Percentiles rank a stretch among this genome's conserved stretches.
These are phyloP conservation scores for Cucumis melo DNA, from an alignment of 306 rosid species.

Conservation along the genomic window DNA sequence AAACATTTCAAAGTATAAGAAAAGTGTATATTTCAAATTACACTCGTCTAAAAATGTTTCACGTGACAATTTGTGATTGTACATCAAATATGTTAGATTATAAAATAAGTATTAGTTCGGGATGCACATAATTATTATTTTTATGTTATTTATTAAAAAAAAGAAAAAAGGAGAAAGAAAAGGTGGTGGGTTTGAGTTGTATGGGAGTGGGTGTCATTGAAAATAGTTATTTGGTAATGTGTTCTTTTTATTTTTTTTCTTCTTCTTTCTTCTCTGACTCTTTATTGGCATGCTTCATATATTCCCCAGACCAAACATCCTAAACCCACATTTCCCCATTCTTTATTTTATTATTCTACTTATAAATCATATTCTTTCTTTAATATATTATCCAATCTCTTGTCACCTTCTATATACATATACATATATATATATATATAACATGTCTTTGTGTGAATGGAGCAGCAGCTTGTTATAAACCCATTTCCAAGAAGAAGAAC, in stretches of 20 bases:
- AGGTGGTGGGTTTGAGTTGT: background rate
- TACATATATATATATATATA: background rate
- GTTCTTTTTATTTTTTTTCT: background rate
- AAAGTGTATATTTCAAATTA: no score
- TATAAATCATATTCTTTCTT: background rate
- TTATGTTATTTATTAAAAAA: no score
- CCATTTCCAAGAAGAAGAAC: background rate
- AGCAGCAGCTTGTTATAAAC: background rate
- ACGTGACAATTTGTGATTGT: no score
- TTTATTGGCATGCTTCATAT: background rate
- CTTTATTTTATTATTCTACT: background rate
- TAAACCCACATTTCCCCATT: background rate
- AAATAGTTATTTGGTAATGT: conserved; percentile 56
- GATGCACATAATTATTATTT: no score
- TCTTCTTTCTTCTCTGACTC: background rate
- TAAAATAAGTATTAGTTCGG: no score
- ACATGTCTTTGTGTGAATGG: background rate
- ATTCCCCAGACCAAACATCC: conserved; percentile 21
- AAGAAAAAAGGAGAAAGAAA: no score
- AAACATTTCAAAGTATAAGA: no score
- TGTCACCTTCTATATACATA: background rate
- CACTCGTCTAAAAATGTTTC: no score
- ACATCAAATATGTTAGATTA: no score
- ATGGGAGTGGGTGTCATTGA: conserved; percentile 31
- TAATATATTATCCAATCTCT: background rate